Percentiles rank a stretch among this genome's conserved stretches.
Evolutionary conservation across 352 stramenopile genomes (phyloP).

Genomic region (Phytopythium ostracodes): DNA sequence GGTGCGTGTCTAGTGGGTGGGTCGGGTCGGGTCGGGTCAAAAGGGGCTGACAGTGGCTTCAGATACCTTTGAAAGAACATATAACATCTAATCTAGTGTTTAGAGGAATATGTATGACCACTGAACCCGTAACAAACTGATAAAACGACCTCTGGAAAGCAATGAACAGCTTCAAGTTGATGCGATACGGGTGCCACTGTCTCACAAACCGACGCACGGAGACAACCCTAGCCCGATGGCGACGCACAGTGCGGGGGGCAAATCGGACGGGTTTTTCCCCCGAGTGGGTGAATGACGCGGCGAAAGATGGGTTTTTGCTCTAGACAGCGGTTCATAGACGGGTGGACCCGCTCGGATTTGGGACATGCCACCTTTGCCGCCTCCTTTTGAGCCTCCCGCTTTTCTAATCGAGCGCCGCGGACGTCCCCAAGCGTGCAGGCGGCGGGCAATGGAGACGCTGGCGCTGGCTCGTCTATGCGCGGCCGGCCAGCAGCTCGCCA

Average conservation of each 20-base stretch:
- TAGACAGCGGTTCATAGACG: not conserved
- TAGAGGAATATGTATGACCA: not conserved
- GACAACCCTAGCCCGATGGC: not conserved
- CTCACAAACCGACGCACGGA: not conserved
- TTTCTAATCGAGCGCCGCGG: conserved; percentile 3
- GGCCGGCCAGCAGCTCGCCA: not conserved
- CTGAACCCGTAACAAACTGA: not conserved
- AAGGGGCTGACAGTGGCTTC: not conserved
- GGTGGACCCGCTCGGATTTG: not conserved
- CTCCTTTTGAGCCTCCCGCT: not conserved
- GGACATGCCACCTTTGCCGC: not conserved
- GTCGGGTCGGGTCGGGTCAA: not conserved
- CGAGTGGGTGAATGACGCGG: not conserved
- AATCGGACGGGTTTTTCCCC: conserved; percentile 2
- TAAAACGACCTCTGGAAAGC: not conserved
- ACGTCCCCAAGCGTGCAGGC: conserved; percentile 5
- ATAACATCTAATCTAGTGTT: not conserved
- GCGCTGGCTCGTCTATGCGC: not conserved
- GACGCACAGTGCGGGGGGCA: conserved; percentile 1
- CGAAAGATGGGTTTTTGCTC: conserved; percentile 1
- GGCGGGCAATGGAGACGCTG: not conserved
- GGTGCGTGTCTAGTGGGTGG: not conserved
- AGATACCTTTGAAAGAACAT: not conserved
- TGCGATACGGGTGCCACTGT: not conserved
- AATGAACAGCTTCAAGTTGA: not conserved